phyloP scores from a whole-genome alignment of 2,329 filamentous ascomycete species.

The Emericellopsis cladophorae region DNA sequence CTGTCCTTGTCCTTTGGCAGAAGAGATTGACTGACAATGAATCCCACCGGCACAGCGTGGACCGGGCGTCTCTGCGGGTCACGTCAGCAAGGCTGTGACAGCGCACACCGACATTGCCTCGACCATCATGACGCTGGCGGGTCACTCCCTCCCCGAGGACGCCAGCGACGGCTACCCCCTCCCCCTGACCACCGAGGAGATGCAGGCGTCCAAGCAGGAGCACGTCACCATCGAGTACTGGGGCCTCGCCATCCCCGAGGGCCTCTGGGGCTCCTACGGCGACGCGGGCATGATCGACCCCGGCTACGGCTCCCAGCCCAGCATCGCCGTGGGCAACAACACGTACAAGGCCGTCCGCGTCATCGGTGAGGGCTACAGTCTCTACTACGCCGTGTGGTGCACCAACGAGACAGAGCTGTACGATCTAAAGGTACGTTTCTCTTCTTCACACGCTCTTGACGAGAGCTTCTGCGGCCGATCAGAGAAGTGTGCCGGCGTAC shows the following conservation, averaged over 20 bases:
- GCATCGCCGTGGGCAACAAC: neutral
- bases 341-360: slow-evolving; percentile 35
- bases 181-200: slow-evolving; percentile 12
- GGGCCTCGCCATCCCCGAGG: slow-evolving; percentile 20
- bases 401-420: slow-evolving; percentile 53
- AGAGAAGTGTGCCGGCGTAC: neutral
- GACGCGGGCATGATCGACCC: neutral
- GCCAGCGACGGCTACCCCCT: slow-evolving; percentile 32
- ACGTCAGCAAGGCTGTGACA: slow-evolving; percentile 23
- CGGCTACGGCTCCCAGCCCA: neutral
- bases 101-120: slow-evolving; percentile 41
- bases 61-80: slow-evolving; percentile 26
- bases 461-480: neutral
- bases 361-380: slow-evolving; percentile 33
- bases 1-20: too few species aligned
- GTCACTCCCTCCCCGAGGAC: slow-evolving; percentile 12
- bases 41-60: slow-evolving; percentile 20
- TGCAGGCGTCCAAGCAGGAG: slow-evolving; percentile 19
- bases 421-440: slow-evolving; percentile 28
- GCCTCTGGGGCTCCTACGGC: slow-evolving; percentile 6
- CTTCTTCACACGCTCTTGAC: neutral
- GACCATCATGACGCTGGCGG: slow-evolving; percentile 30
- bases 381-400: slow-evolving; percentile 56
- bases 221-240: slow-evolving; percentile 39
- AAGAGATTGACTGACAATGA: too few species aligned